Evolutionary conservation across 2,329 filamentous ascomycete species (phyloP), one percentile per base, ranked within the genome.

Genomic region (Trichoderma breve): DNA sequence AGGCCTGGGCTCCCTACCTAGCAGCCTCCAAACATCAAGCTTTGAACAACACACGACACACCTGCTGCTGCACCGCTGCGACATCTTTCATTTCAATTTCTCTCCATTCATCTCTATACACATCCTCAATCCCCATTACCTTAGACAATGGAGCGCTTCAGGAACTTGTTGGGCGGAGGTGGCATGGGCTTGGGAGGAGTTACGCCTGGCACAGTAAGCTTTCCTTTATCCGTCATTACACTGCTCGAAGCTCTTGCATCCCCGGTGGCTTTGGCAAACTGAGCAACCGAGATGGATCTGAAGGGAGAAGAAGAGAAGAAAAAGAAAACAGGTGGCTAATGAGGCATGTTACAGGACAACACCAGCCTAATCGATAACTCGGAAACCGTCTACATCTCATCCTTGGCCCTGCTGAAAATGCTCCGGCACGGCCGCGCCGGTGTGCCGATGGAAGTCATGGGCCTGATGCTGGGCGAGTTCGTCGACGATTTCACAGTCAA

Each of bases 361-460:
- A 88, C 90, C 51, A 95, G 92, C 80, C 89, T 99, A 73, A 97
- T 99, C 82, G 96, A 99, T 82, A 99, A 99, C 86, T 97, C 95
- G 78, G 96, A 99, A 86, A 99, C 96, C 39, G 96, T 99, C 77
- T 97, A 99, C 86, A 99, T 99, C 79, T 99, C 96, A 67, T 99
- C 96, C 63, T 90, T 99, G 73, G 96, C 96, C 67, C 88, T 99
- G 68, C 88, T 99, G 78, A 99, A 99, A 89, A 99, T 99, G 96
- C 88, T 99, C 83, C 92, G 96, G 81, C 96, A 99, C 84, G 96
- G 96, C 75, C 92, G 96, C 76, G 96, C 96, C 53, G 96, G 96
- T 86, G 96, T 99, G 76, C 96, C 96, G 24, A 99, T 99, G 96
- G 96, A 99, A 87, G 96, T 99, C 82, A 99, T 99, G 96, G 96